Base-by-base conservation (phyloP, 352 stramenopile genomes). In the Globisporangium nodosum region DNA sequence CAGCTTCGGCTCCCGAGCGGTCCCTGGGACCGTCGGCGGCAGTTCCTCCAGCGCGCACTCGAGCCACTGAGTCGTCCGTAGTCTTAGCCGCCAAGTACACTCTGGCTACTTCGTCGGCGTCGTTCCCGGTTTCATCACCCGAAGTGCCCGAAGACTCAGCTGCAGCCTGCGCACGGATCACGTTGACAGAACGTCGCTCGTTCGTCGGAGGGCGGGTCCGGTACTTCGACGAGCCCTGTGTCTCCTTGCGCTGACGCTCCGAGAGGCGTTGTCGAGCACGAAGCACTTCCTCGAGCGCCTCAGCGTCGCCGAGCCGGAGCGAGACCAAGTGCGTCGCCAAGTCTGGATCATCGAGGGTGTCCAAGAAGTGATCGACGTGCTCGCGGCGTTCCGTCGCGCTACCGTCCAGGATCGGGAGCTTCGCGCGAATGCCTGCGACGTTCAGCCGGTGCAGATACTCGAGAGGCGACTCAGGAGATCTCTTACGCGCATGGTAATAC, bases 281-380 rank as follows among this genome's bases (percentile, higher is more conserved):
- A 1, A 66, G 16, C 1, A 47, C 20, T 0, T 56, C 31, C 42
- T 66, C 55, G 4, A 63, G 37, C 0, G 24, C 21, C 0, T 52
- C 37, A 0, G 56, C 56, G 8, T 68, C 61, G 1, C 45, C 0
- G 8, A 63, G 2, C 0, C 45, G 31, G 0, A 61, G 24, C 20
- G 60, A 5, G 3, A 35, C 39, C 1, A 68, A 13, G 5, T 52
- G 47, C 6, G 61, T 46, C 0, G 49, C 60, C 7, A 59, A 24
- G 3, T 66, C 60, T 0, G 15, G 42, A 39, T 61, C 60, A 18
- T 52, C 49, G 1, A 66, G 20, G 3, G 60, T 66, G 24, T 63
- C 55, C 43, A 68, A 52, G 48, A 59, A 64, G 42, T 64, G 52
- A 3, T 63, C 46, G 6, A 63, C 55, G 27, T 61, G 61, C 12